Conservation (phyloP, 495 filamentous ascomycete species). For the Aspergillus steynii region DNA sequence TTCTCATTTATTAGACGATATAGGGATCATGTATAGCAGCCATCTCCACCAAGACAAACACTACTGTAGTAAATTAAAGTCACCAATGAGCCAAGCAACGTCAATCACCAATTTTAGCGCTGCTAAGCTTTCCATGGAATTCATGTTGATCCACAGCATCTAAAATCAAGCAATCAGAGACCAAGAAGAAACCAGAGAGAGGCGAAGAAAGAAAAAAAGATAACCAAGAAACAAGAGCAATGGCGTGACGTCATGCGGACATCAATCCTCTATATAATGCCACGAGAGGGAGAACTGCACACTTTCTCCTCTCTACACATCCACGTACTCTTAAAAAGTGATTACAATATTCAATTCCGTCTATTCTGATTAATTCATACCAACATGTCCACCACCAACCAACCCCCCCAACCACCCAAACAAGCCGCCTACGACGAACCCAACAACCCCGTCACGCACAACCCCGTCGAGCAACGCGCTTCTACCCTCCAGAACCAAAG, state of each 20-base stretch:
- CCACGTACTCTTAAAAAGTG: background rate
- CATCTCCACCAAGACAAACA: no score
- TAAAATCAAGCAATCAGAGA: background rate
- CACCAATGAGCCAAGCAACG: background rate
- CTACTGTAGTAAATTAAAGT: background rate
- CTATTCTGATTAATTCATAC: background rate
- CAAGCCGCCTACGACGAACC: conserved; percentile 49
- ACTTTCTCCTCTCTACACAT: background rate
- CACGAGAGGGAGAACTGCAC: background rate
- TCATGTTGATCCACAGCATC: background rate
- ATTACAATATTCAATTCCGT: background rate
- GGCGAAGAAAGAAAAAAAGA: background rate
- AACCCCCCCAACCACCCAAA: conserved; percentile 51
- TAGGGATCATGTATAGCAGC: no score
- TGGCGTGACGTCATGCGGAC: background rate
- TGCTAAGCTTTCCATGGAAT: background rate
- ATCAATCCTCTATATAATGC: background rate
- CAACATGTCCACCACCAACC: conserved; percentile 1
- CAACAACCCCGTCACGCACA: conserved; percentile 51
- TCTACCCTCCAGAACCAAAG: conserved; percentile 21
- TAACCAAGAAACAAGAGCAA: no score
- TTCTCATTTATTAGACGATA: no score
- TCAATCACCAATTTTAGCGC: background rate
- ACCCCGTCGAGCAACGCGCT: conserved; percentile 46
- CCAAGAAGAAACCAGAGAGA: background rate